A percentile compares a stretch with the other conserved stretches of the same genome.
phyloP scores from a whole-genome alignment of 2,329 filamentous ascomycete genomes.

The Fusarium stilboides region DNA sequence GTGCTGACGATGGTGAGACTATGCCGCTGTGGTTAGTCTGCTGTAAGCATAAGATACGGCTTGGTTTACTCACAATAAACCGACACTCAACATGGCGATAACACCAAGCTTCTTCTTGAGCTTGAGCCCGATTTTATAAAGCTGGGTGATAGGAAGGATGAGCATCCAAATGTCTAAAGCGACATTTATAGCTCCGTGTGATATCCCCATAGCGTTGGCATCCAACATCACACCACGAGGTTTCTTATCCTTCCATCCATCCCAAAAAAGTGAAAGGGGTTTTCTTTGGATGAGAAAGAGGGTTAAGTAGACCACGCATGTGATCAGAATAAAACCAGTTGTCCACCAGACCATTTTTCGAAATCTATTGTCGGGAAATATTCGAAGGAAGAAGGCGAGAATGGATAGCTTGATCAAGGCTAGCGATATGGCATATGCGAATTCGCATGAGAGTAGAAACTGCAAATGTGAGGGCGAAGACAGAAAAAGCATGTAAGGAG shows the following conservation, averaged over 20 bases:
- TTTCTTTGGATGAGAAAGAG: background rate
- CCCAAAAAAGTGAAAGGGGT: background rate
- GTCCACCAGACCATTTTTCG: background rate
- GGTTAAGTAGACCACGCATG: accelerated
- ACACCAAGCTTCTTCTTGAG: conserved; percentile 13
- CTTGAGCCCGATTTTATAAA: background rate
- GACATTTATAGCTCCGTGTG: conserved; percentile 4
- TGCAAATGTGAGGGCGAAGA: background rate
- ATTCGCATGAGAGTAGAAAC: background rate
- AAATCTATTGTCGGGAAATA: conserved; percentile 9
- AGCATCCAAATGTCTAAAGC: conserved; percentile 28
- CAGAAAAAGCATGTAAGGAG: accelerated
- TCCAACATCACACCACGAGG: background rate
- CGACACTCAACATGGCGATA: conserved; percentile 20
- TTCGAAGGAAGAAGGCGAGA: conserved; percentile 12
- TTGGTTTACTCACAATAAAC: background rate
- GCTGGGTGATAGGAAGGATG: conserved; percentile 7
- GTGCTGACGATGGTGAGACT: conserved; percentile 12
- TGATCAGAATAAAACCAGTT: accelerated
- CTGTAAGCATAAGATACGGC: accelerated
- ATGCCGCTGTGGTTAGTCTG: accelerated
- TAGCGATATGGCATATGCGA: background rate
- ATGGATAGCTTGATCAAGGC: conserved; percentile 7
- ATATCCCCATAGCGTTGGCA: background rate
- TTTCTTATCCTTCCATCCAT: conserved; percentile 6